phyloP scores from a whole-genome alignment of 352 stramenopile genomes.

The Pythium brachiatum region DNA sequence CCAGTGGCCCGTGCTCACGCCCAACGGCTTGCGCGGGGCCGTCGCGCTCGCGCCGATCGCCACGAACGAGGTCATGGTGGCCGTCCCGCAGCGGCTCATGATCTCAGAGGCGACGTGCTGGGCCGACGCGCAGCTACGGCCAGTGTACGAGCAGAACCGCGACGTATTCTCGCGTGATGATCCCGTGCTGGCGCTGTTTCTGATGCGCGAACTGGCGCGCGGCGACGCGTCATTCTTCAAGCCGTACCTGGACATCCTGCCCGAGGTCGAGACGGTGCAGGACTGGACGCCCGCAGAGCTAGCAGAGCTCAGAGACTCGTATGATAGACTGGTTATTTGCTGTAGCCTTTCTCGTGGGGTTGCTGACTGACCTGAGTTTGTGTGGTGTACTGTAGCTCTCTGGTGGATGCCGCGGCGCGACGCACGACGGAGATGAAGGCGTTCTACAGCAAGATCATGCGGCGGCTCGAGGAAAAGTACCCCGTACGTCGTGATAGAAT shows the following conservation, averaged over 20 bases:
- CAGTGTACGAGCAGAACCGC: constrained; percentile 47
- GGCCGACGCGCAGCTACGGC: constrained; percentile 42
- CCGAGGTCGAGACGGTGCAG: constrained; percentile 71
- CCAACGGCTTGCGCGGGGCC: constrained; percentile 58
- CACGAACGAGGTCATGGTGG: constrained; percentile 61
- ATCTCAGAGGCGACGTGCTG: constrained; percentile 73
- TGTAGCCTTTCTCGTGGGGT: no score
- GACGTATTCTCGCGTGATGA: constrained; percentile 80
- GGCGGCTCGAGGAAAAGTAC: constrained; percentile 44
- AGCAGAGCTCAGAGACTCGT: constrained; percentile 67
- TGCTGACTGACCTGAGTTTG: background rate
- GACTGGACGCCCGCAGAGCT: constrained; percentile 78
- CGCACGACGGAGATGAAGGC: constrained; percentile 56
- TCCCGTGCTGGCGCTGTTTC: constrained; percentile 76
- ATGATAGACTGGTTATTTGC: background rate
- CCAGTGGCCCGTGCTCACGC: constrained; percentile 53
- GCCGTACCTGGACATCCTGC: constrained; percentile 87
- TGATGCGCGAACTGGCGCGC: constrained; percentile 72
- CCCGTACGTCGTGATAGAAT: constrained; percentile 39
- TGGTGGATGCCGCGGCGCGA: constrained; percentile 43
- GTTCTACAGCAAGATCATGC: constrained; percentile 55
- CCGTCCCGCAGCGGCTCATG: constrained; percentile 60
- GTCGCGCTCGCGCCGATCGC: constrained; percentile 50
- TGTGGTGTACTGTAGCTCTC: constrained; percentile 24
- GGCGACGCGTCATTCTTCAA: constrained; percentile 74